Evolutionary conservation across 2,329 filamentous ascomycete genomes (phyloP).

Genomic region (Bipolaris oryzae): DNA sequence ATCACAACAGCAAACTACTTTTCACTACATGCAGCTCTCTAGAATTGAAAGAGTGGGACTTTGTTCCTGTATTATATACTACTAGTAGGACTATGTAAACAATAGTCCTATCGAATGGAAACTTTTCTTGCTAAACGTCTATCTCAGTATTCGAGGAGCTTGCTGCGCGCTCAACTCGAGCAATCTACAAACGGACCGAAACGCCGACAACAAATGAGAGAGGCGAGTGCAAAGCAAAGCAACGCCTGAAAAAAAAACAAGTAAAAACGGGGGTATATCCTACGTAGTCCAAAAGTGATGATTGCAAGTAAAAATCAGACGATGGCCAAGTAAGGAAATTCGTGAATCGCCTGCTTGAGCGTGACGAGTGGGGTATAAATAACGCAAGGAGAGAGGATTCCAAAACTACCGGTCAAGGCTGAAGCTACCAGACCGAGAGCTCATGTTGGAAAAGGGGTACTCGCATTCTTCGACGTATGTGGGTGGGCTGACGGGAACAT

Average conservation of each 20-base stretch:
- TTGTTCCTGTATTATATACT: slow-evolving; percentile 5
- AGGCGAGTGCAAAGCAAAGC: slow-evolving; percentile 11
- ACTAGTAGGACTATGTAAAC: neutral
- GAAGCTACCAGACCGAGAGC: slow-evolving; percentile 35
- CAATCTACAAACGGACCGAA: slow-evolving; percentile 10
- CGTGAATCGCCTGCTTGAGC: slow-evolving; percentile 20
- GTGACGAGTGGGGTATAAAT: slow-evolving; percentile 6
- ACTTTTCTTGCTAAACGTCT: slow-evolving; percentile 11
- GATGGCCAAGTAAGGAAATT: slow-evolving; percentile 28
- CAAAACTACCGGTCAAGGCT: slow-evolving; percentile 21
- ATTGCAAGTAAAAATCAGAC: slow-evolving; percentile 23
- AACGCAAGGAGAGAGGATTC: slow-evolving; percentile 2
- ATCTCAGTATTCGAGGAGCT: slow-evolving; percentile 21
- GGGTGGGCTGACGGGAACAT: slow-evolving; percentile 87
- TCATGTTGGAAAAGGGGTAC: slow-evolving; percentile 25
- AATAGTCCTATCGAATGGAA: neutral
- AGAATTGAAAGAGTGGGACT: neutral
- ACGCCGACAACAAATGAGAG: slow-evolving; percentile 16
- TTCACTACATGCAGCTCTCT: neutral
- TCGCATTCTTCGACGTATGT: slow-evolving; percentile 49
- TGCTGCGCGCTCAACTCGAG: slow-evolving; percentile 19
- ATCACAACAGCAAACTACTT: neutral
- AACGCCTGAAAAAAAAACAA: slow-evolving; percentile 2
- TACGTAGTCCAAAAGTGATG: slow-evolving; percentile 28
- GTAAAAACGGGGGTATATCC: slow-evolving; percentile 33